Percentiles rank a stretch among this genome's conserved stretches.
Evolutionary conservation across 164 flowering plant species (phyloP).

Genomic region (Brasenia schreberi): DNA sequence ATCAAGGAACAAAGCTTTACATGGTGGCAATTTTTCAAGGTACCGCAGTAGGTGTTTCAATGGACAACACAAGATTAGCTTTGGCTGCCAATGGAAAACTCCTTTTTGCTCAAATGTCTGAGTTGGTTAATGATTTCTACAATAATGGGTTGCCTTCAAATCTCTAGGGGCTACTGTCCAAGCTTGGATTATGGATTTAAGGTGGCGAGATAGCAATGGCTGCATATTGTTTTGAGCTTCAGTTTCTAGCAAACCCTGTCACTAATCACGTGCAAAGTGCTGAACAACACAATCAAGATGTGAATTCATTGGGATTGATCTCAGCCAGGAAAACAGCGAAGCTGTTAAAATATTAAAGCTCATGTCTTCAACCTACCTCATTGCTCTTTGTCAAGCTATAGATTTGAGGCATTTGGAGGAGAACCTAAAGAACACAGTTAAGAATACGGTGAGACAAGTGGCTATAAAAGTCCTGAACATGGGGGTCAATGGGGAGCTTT

Average conservation of each 20-base stretch:
- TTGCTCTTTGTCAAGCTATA: conserved; percentile 1
- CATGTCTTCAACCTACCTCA: background rate
- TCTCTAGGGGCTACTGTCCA: too few species aligned
- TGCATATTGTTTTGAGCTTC: background rate
- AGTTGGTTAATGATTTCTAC: conserved; percentile 53
- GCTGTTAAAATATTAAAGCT: background rate
- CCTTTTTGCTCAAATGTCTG: conserved; percentile 60
- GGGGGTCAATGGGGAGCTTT: conserved; percentile 3
- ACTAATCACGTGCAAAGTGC: conserved; percentile 3
- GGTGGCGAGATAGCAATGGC: conserved; percentile 1
- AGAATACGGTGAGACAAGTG: background rate
- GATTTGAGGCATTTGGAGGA: conserved; percentile 3
- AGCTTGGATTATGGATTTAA: conserved; percentile 45
- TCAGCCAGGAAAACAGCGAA: conserved; percentile 1
- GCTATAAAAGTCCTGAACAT: background rate
- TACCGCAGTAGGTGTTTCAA: conserved; percentile 59
- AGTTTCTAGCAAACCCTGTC: background rate
- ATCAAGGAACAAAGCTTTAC: conserved; percentile 44
- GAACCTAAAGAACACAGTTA: background rate
- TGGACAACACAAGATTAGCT: conserved; percentile 56
- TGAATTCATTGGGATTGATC: background rate
- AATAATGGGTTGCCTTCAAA: conserved; percentile 50
- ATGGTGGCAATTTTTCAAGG: conserved; percentile 70
- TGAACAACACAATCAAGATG: conserved; percentile 3
- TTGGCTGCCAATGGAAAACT: conserved; percentile 50